Evolutionary conservation across 139 green algal species (phyloP).

Genomic region (Tetradesmus lagerheimii): DNA sequence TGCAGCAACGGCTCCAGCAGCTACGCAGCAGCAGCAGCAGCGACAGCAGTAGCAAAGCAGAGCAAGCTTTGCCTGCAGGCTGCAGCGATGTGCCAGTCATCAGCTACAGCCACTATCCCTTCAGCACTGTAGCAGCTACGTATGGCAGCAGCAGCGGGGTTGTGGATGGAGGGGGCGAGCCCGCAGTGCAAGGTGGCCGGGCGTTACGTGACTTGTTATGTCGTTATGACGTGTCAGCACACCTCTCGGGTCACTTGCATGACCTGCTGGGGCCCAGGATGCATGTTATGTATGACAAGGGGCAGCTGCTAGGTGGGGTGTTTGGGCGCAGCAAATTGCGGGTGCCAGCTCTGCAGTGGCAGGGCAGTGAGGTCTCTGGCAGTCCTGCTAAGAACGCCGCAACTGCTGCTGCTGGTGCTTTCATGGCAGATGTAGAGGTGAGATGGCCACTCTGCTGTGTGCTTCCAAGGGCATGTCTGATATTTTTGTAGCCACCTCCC

Average conservation of each 20-base stretch:
- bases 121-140: slow-evolving; percentile 13
- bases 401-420: neutral
- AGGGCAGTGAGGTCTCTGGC: neutral
- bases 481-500: too few species aligned
- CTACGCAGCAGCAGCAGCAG: slow-evolving; percentile 18
- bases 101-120: slow-evolving; percentile 41
- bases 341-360: neutral
- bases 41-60: neutral
- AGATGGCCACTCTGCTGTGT: too few species aligned
- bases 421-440: slow-evolving; percentile 32
- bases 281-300: slow-evolving; percentile 17
- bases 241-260: slow-evolving; percentile 36
- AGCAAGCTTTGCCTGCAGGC: neutral
- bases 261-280: slow-evolving; percentile 5
- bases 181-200: neutral
- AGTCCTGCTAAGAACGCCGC: neutral
- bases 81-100: slow-evolving; percentile 8
- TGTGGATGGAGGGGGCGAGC: neutral
- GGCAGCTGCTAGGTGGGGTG: neutral
- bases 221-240: slow-evolving; percentile 29
- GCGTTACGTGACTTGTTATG: slow-evolving; percentile 12
- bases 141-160: neutral
- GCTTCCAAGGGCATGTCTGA: too few species aligned
- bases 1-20: slow-evolving; percentile 38
- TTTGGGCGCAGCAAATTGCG: neutral